phyloP scores from a whole-genome alignment of 257 asterid species.

The Nicotiana tabacum region DNA sequence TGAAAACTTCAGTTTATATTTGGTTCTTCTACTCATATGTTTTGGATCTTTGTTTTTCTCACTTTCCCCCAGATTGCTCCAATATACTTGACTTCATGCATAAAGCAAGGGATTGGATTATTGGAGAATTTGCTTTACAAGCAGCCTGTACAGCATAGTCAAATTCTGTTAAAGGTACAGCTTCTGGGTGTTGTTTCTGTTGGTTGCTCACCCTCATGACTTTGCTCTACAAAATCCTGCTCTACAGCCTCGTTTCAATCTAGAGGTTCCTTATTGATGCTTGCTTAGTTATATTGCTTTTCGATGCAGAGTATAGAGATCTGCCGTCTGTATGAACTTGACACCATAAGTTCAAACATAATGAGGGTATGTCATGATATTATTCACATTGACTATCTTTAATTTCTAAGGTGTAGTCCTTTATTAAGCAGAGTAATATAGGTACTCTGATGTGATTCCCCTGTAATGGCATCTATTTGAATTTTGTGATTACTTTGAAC shows the following conservation, averaged over 20 bases:
- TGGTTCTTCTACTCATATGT: slow-evolving; percentile 5
- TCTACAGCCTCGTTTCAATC: neutral
- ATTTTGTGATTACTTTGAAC: slow-evolving; percentile 1
- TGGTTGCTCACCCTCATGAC: neutral
- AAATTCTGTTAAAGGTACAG: slow-evolving; percentile 71
- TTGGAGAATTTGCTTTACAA: slow-evolving; percentile 68
- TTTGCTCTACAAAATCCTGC: neutral
- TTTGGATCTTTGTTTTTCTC: slow-evolving; percentile 6
- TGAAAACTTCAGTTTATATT: neutral
- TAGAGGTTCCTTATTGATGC: neutral
- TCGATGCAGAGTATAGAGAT: slow-evolving; percentile 78
- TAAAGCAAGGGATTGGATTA: slow-evolving; percentile 76
- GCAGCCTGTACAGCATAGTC: slow-evolving; percentile 79
- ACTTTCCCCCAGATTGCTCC: slow-evolving; percentile 64
- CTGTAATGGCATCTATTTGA: neutral
- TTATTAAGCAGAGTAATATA: neutral
- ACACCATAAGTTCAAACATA: slow-evolving; percentile 45
- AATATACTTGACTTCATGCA: slow-evolving; percentile 73
- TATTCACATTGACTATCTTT: slow-evolving; percentile 4
- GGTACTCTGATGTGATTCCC: neutral
- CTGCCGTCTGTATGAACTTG: slow-evolving; percentile 85
- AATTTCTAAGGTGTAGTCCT: neutral
- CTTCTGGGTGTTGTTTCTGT: neutral
- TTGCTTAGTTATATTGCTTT: slow-evolving; percentile 14
- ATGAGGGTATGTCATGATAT: slow-evolving; percentile 67